phyloP scores from a whole-genome alignment of 1,139 yeast species.

The Suhomyces bolitotheri region DNA sequence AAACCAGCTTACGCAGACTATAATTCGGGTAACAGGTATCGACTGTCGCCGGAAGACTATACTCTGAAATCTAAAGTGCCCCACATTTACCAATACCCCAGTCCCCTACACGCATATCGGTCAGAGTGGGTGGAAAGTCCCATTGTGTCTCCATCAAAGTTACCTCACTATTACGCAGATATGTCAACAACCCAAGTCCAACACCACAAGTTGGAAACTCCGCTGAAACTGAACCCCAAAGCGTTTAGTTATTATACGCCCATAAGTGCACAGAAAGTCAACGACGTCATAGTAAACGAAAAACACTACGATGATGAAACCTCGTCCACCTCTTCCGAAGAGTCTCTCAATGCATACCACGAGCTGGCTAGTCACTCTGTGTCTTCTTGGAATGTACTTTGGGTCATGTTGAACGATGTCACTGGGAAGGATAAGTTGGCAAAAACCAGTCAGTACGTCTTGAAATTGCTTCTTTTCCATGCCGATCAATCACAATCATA shows the following conservation, averaged over 20 bases:
- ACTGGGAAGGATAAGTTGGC: slow-evolving; percentile 73
- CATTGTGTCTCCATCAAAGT: slow-evolving; percentile 26
- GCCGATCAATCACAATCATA: slow-evolving; percentile 41
- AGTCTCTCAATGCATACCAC: background rate
- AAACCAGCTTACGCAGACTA: no score
- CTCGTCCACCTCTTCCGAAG: slow-evolving; percentile 8
- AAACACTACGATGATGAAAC: slow-evolving; percentile 10
- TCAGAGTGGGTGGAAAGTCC: slow-evolving; percentile 44
- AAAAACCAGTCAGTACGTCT: slow-evolving; percentile 58
- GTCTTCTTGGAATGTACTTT: slow-evolving; percentile 42
- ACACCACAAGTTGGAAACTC: slow-evolving; percentile 23
- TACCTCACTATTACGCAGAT: slow-evolving; percentile 5
- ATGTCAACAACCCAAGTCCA: slow-evolving; percentile 6
- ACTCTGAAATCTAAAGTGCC: background rate
- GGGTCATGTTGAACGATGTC: slow-evolving; percentile 52
- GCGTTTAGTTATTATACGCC: slow-evolving; percentile 28
- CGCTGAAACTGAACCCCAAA: slow-evolving; percentile 18
- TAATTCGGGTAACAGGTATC: no score
- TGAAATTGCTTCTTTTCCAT: slow-evolving; percentile 55
- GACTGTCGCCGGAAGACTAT: slow-evolving; percentile 1
- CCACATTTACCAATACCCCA: slow-evolving; percentile 8
- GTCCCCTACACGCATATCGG: slow-evolving; percentile 20
- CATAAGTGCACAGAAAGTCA: slow-evolving; percentile 20
- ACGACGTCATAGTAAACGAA: slow-evolving; percentile 8
- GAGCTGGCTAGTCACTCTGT: slow-evolving; percentile 2